phyloP scores from a whole-genome alignment of 345 rosid species.

The Schrenkiella parvula region DNA sequence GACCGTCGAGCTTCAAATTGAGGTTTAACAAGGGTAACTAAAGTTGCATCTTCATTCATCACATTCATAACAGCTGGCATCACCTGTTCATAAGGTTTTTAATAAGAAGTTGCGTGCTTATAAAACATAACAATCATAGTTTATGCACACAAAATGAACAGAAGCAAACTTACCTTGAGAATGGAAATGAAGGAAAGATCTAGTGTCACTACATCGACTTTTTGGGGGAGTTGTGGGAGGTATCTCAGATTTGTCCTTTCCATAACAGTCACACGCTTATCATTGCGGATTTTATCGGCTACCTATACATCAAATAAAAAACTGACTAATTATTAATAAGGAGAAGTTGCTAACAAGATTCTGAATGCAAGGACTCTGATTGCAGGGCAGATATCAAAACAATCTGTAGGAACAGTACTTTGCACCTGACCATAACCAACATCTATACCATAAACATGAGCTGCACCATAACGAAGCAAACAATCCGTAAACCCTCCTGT shows the following conservation, averaged over 20 bases:
- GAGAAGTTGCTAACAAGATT: not conserved
- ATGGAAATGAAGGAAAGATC: slow-evolving; percentile 96
- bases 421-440: slow-evolving; percentile 94
- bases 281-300: slow-evolving; percentile 79
- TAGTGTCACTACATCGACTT: slow-evolving; percentile 87
- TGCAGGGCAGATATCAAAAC: not conserved
- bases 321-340: not conserved
- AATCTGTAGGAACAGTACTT: not conserved
- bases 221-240: slow-evolving; percentile 75
- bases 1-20: slow-evolving; percentile 92
- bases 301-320: slow-evolving; percentile 40
- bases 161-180: slow-evolving; percentile 52
- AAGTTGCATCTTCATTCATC: slow-evolving; percentile 73
- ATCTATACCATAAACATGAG: slow-evolving; percentile 92
- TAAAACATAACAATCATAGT: not conserved
- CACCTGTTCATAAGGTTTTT: slow-evolving; percentile 46
- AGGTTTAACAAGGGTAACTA: slow-evolving; percentile 84
- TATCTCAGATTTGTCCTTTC: slow-evolving; percentile 90
- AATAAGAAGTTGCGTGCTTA: not conserved
- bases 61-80: slow-evolving; percentile 85
- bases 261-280: slow-evolving; percentile 65
- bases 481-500: slow-evolving; percentile 97
- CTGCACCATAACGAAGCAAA: slow-evolving; percentile 90
- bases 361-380: too few species aligned
- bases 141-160: not conserved